Percentiles rank a stretch among this genome's conserved stretches.
Conservation (phyloP, 768 basidiomycete species). For the Leccinum imitatum region DNA sequence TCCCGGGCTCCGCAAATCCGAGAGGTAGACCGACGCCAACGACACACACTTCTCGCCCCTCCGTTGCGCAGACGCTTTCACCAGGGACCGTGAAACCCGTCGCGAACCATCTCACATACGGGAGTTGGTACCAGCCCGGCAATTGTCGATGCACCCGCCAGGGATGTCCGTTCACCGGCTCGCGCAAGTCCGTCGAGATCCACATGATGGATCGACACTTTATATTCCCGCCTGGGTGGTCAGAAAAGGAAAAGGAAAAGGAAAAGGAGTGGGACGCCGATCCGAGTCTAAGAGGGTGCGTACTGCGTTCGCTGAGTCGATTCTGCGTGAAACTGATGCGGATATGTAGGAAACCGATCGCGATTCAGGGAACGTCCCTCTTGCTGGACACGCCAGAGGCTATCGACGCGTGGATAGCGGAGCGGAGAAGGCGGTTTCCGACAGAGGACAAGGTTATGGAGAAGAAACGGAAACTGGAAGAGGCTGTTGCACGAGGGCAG, state of each 20-base stretch:
- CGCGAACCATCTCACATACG: constrained; percentile 21
- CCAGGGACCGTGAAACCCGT: constrained; percentile 12
- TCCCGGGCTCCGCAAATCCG: constrained; percentile 16
- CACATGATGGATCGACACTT: constrained; percentile 93
- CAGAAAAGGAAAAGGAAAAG: constrained; percentile 45
- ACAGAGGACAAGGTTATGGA: constrained; percentile 66
- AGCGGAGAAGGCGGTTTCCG: constrained; percentile 87
- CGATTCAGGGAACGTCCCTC: constrained; percentile 78
- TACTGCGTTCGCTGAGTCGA: not conserved
- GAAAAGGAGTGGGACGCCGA: constrained; percentile 81
- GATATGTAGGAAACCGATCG: constrained; percentile 57
- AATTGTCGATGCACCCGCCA: constrained; percentile 56
- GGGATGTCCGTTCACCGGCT: constrained; percentile 69
- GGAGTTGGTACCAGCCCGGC: constrained; percentile 65
- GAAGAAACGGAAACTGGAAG: constrained; percentile 76
- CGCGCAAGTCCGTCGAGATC: constrained; percentile 65
- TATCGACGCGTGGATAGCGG: constrained; percentile 82
- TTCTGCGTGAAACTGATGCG: constrained; percentile 6
- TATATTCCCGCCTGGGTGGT: constrained; percentile 75
- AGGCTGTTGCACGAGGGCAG: constrained; percentile 81
- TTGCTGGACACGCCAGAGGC: constrained; percentile 79
- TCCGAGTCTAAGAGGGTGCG: constrained; percentile 75
- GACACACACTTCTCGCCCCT: not conserved
- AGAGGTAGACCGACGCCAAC: not conserved
- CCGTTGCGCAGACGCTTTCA: constrained; percentile 3